Conservation (phyloP, 345 rosid species). For the Diplotaxis tenuifolia region DNA sequence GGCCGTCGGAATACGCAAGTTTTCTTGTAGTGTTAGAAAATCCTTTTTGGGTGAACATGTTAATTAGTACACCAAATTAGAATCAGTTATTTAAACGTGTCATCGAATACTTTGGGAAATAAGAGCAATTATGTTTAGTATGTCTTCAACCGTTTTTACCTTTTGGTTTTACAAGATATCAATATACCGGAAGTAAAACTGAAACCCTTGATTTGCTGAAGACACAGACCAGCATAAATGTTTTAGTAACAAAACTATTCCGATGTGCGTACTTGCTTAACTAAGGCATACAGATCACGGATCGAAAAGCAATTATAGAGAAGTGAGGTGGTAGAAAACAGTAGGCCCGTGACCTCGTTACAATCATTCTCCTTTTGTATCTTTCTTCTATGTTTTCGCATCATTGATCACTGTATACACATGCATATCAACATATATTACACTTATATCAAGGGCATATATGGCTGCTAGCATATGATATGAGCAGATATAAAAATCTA, state of each 20-base stretch:
- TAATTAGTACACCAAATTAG: not conserved
- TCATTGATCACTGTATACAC: constrained; percentile 4
- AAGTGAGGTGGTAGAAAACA: constrained; percentile 11
- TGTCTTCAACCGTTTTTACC: not conserved
- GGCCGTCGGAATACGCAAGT: no score
- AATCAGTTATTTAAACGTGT: not conserved
- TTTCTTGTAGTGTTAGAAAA: no score
- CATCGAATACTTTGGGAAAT: not conserved
- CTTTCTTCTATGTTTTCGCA: constrained; percentile 16
- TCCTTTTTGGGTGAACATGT: not conserved
- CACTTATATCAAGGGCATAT: not conserved
- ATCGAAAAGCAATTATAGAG: constrained; percentile 20
- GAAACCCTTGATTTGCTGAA: not conserved
- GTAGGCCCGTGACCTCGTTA: constrained; percentile 36
- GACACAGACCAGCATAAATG: not conserved
- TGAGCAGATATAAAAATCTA: not conserved
- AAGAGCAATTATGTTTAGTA: not conserved
- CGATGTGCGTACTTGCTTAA: not conserved
- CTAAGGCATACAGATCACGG: constrained; percentile 21
- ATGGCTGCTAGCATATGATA: not conserved
- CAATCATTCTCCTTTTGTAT: constrained; percentile 23
- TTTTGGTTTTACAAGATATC: not conserved
- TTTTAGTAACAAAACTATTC: not conserved
- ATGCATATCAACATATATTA: not conserved
- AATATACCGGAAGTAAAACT: not conserved